A percentile compares a stretch with the other conserved stretches of the same genome.
Evolutionary conservation across 139 green algal genomes (phyloP).

Genomic region (Ettlia oleoabundans): DNA sequence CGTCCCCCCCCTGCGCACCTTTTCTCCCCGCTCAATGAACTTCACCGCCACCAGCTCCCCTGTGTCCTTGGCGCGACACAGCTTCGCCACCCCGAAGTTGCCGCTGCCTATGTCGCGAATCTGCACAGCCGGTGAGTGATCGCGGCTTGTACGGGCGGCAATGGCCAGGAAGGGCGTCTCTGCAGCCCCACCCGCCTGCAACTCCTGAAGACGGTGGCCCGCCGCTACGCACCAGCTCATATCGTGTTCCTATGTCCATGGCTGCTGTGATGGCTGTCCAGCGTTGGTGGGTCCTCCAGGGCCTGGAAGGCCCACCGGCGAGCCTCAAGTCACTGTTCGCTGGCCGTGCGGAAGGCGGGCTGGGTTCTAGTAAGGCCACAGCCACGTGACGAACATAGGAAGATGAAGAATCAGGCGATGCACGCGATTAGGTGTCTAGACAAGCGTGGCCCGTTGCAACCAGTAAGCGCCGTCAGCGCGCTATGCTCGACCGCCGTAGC

Average conservation of each 20-base stretch:
- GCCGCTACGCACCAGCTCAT: background rate
- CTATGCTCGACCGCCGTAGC: too few relatives aligned
- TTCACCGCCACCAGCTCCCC: conserved; percentile 85
- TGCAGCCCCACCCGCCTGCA: background rate
- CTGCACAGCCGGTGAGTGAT: conserved; percentile 26
- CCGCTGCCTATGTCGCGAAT: conserved; percentile 84
- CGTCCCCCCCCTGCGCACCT: conserved; percentile 51
- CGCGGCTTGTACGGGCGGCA: background rate
- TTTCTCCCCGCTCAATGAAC: conserved; percentile 82
- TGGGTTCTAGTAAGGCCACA: too few relatives aligned
- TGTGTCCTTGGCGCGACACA: conserved; percentile 68
- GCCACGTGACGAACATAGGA: too few relatives aligned
- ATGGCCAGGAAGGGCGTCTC: too few relatives aligned
- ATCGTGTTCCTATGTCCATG: background rate
- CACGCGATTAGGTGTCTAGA: too few relatives aligned
- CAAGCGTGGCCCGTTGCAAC: too few relatives aligned
- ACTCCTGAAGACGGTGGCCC: too few relatives aligned
- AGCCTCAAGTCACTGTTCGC: background rate
- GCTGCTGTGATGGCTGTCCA: background rate
- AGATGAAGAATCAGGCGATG: too few relatives aligned
- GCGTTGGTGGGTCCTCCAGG: too few relatives aligned
- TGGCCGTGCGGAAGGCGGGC: too few relatives aligned
- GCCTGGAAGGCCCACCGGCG: background rate
- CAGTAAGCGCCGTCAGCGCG: too few relatives aligned
- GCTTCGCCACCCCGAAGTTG: conserved; percentile 95